These are phyloP conservation scores for Fusarium pseudonygamai DNA, from an alignment of 2,329 filamentous ascomycete genomes.

Conservation along the genomic window DNA sequence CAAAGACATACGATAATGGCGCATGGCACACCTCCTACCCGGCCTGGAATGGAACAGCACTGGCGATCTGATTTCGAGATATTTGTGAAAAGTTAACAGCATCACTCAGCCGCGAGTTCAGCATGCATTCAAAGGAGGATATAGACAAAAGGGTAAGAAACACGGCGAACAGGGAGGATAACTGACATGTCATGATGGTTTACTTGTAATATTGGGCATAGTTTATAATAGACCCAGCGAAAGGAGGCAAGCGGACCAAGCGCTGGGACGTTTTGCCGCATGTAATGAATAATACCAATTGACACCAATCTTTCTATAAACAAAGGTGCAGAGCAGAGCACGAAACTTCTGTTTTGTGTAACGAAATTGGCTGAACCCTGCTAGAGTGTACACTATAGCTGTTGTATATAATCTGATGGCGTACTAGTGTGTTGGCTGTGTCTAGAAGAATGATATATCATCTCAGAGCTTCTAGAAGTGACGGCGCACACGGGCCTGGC, in stretches of 20 bases:
- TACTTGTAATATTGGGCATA: constrained; percentile 17
- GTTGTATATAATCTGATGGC: neutral
- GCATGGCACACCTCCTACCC: constrained; percentile 59
- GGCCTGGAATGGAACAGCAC: constrained; percentile 53
- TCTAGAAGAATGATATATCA: constrained; percentile 24
- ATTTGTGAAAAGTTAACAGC: constrained; percentile 14
- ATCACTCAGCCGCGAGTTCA: neutral
- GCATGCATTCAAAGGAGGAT: neutral
- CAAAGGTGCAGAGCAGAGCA: constrained; percentile 3
- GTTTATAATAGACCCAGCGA: constrained; percentile 28
- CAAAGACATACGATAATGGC: constrained; percentile 53
- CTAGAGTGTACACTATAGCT: neutral
- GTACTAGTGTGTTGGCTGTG: neutral
- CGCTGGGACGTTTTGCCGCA: constrained; percentile 50
- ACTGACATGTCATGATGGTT: constrained; percentile 14
- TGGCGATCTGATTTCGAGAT: constrained; percentile 8
- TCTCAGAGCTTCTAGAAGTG: neutral
- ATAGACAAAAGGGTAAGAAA: neutral
- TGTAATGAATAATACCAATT: constrained; percentile 40
- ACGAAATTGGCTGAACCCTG: neutral
- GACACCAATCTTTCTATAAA: constrained; percentile 6
- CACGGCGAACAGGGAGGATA: constrained; percentile 21
- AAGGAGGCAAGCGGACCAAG: constrained; percentile 50
- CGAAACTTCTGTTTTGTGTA: neutral
- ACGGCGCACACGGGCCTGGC: neutral